Evolutionary conservation across 345 rosid species (phyloP), one percentile per base, ranked within the genome.

Genomic region (Eucalyptus regnans): DNA sequence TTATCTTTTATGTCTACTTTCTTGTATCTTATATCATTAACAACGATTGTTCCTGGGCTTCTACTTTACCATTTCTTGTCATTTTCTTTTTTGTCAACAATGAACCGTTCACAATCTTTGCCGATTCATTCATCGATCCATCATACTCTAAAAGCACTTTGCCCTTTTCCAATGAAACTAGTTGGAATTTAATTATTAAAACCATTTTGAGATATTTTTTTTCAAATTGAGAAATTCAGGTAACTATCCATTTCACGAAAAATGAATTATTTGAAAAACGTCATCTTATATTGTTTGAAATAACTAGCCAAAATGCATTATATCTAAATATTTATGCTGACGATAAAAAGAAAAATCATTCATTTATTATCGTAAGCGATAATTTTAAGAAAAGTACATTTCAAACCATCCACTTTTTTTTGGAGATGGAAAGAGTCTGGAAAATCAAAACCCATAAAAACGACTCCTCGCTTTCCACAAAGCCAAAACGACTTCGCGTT

Each of bases 231-330:
- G 3, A 66, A 66, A 5, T 17, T 4, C 3, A 66, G 3, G 0
- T 0, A 4, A 4, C 2, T 3, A 4, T 66, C 8, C 2, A 1
- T 66, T 66, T 8, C 0, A 0, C 5, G 5, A n/a, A 68, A 68
- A 68, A 16, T 8, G 2, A 66, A 33, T 1, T 0, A 16, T 66
- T 31, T 31, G 0, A 2, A 31, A 68, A 68, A 17, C 0, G 0
- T 16, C 3, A 3, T 68, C 9, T 17, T 17, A 0, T 33, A 68
- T 68, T 1, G 0, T 12, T 60, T 27, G 8, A 60, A 27, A 60
- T 60, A 60, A 60, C 0, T 7, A 27, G 0, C 8, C 31, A 12
- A 0, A 11, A 3, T 0, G 1, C 29, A 5, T 58, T 58, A 10
- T 58, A 25, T 58, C 15, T 25, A 58, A 18, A 25, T 2, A 58